Evolutionary conservation across 306 rosid genomes (phyloP), one percentile per base, ranked within the genome.

Genomic region (Glycyrrhiza uralensis): DNA sequence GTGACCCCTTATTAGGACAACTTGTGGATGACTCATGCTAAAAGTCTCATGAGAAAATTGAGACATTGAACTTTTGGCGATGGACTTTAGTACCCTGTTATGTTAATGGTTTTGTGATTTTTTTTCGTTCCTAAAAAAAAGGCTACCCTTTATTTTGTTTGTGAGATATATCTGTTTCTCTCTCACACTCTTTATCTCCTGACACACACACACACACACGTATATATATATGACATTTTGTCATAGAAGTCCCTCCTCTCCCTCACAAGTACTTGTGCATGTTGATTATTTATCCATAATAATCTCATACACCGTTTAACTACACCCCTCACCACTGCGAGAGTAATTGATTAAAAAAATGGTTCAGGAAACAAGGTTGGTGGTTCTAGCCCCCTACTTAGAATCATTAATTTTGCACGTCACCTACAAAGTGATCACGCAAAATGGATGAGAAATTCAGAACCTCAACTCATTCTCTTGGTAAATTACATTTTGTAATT

Each of bases 361-460:
- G 5, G 71, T 70, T 74, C 50, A 64, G 70, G 76, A 71, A 81
- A 79, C 23, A 77, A 68, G 66, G 81, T 85, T 49, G 73, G 55
- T 85, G 49, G 39, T 11, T n/a, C n/a, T 57, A 39, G 30, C 76
- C 6, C 4, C 50, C 61, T 0, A 66, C 23, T 69, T 51, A 29
- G 45, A 60, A 54, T 30, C 20, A 63, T 73, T n/a, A n/a, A n/a
- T n/a, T n/a, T 69, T 61, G 49, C 58, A 45, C 28, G 69, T 49
- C 77, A 89, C 93, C 96, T 83, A 83, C 83, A 49, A 76, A 79
- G 63, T 45, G 52, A 50, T 86, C 96, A 86, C 91, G 79, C 96
- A 56, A 62, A 79, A 49, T 0, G 80, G 55, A 84, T 88, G 96
- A 69, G 19, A 62, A 39, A 10, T 58, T 47, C 17, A 24, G 14